Conservation (phyloP, 805 yeast genomes). For the Hanseniaspora occidentalis region DNA sequence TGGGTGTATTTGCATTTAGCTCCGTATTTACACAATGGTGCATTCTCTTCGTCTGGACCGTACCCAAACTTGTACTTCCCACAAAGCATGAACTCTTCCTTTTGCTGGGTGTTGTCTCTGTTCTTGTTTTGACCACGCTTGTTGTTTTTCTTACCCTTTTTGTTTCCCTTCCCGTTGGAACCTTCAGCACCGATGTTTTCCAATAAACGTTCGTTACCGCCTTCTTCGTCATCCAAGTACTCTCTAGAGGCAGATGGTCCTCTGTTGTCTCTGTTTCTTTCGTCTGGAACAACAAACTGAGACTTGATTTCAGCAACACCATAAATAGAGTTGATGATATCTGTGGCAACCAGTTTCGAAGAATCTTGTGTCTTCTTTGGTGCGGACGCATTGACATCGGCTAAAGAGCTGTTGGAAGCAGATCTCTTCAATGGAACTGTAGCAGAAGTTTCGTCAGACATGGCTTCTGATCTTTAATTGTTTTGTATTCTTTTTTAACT, state of each 20-base stretch:
- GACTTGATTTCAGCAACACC: slow-evolving; percentile 72
- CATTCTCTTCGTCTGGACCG: slow-evolving; percentile 34
- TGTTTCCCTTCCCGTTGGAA: slow-evolving; percentile 25
- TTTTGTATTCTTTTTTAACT: too few species aligned
- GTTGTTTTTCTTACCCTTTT: slow-evolving; percentile 28
- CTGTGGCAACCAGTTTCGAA: not conserved
- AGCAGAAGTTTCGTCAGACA: not conserved
- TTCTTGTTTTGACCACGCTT: slow-evolving; percentile 74
- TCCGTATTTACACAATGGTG: slow-evolving; percentile 44
- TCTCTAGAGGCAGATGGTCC: slow-evolving; percentile 1
- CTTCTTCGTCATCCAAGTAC: slow-evolving; percentile 32
- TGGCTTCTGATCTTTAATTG: too few species aligned
- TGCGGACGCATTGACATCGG: not conserved
- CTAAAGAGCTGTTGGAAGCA: not conserved
- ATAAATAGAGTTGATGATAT: slow-evolving; percentile 10
- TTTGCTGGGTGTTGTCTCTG: slow-evolving; percentile 59
- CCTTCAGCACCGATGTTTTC: slow-evolving; percentile 32
- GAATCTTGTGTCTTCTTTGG: not conserved
- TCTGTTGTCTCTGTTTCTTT: not conserved
- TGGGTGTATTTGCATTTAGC: slow-evolving; percentile 71
- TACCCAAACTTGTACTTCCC: slow-evolving; percentile 28
- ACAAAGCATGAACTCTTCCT: slow-evolving; percentile 56
- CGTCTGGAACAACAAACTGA: slow-evolving; percentile 40
- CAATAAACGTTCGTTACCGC: slow-evolving; percentile 27
- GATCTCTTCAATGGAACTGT: not conserved